These are phyloP conservation scores for Flagelloscypha sp. DNA, from an alignment of 768 basidiomycete genomes.

Conservation along the genomic window DNA sequence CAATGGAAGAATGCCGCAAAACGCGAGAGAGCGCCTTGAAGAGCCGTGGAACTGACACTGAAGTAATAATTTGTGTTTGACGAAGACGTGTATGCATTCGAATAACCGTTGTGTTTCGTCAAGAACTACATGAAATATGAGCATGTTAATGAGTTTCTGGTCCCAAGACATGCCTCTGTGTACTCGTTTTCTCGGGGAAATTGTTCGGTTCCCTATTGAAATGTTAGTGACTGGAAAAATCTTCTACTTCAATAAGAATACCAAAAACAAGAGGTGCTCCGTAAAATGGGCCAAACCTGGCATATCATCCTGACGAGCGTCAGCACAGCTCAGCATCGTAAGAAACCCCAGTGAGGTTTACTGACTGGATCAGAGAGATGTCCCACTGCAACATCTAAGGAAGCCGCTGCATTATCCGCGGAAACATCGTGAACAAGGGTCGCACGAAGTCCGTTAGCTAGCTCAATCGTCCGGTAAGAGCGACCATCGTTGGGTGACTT, in stretches of 20 bases:
- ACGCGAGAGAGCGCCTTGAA: slow-evolving; percentile 28
- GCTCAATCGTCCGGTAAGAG: slow-evolving; percentile 56
- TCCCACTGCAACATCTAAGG: slow-evolving; percentile 42
- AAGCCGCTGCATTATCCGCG: slow-evolving; percentile 46
- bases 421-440: slow-evolving; percentile 39
- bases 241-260: slow-evolving; percentile 20
- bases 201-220: slow-evolving; percentile 61
- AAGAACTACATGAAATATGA: slow-evolving; percentile 14
- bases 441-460: slow-evolving; percentile 46
- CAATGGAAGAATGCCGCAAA: slow-evolving; percentile 41
- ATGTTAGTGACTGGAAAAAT: not conserved
- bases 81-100: slow-evolving; percentile 46
- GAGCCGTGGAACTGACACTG: slow-evolving; percentile 16
- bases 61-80: slow-evolving; percentile 38
- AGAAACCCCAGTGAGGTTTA: not conserved
- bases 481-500: slow-evolving; percentile 74
- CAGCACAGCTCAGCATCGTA: not conserved
- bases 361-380: slow-evolving; percentile 41
- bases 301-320: slow-evolving; percentile 20
- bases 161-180: slow-evolving; percentile 48
- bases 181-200: slow-evolving; percentile 95
- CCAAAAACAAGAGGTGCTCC: slow-evolving; percentile 44
- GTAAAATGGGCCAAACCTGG: slow-evolving; percentile 38
- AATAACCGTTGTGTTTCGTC: slow-evolving; percentile 32
- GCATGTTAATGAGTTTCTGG: not conserved